Base-by-base conservation (phyloP, 352 stramenopile species). In the Phytophthora kernoviae region DNA sequence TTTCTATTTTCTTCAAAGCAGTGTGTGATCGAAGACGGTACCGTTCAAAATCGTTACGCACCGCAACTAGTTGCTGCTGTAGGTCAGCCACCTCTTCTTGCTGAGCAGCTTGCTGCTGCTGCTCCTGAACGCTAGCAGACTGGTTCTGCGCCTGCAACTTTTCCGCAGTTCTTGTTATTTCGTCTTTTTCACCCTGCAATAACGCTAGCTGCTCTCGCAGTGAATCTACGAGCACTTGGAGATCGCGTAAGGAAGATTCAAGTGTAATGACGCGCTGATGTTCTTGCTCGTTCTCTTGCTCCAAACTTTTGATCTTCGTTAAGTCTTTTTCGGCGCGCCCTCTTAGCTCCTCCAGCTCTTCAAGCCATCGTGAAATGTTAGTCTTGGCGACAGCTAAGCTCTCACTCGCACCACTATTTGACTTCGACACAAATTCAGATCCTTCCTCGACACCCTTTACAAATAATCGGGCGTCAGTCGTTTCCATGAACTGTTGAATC, bases 1-100 rank as follows among this genome's bases (percentile, higher is more conserved):
- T 92, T 58, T 94, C 85, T 33, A 92, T 74, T 55, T 93, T 93
- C 61, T 92, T 93, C 3, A 94, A 50, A 1, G 85, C 85, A 1
- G 85, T 73, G 42, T 89, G 83, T 8, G 81, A 90, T 12, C 79
- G 69, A 32, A 70, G 62, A 41, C 84, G 79, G 36, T 94, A 94
- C 40, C 71, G 62, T 50, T 91, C 81, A 48, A 90, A 94, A 20
- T 91, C 79, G 11, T 24, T 56, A 45, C 73, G 72, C 0, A 85
- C 37, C 7, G 69, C 64, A 5, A 51, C 32, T 4, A 93, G 54
- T 33, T 82, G 60, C 26, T 72, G 70, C 26, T 70, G 47, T 12
- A 85, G 21, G 18, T 60, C 49, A 8, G 58, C 34, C 0, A 64
- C 54, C 41, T 81, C 54, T 44, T 83, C 50, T 52, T 70, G 50